A percentile compares a stretch with the other conserved stretches of the same genome.
phyloP scores from a whole-genome alignment of 2,329 filamentous ascomycete species.

The Epichloe scottii region DNA sequence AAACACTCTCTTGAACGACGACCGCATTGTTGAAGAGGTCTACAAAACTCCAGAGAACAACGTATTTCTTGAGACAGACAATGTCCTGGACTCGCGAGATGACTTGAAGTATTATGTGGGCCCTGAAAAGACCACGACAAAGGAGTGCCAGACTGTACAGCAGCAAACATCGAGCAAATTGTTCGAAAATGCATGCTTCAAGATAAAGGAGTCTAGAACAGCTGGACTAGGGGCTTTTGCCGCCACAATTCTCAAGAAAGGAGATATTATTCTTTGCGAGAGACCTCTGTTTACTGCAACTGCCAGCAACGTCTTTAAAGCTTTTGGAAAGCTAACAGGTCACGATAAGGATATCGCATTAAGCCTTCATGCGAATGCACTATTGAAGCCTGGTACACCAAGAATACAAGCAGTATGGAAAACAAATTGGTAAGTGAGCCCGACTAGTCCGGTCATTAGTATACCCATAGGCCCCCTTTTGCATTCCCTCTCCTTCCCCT shows the following conservation, averaged over 20 bases:
- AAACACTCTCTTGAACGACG: neutral
- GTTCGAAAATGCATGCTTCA: constrained; percentile 27
- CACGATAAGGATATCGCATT: constrained; percentile 21
- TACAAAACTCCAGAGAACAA: neutral
- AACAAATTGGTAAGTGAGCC: constrained; percentile 32
- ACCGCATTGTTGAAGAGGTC: neutral
- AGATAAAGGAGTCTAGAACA: constrained; percentile 23
- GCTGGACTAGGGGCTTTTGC: constrained; percentile 32
- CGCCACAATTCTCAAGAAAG: constrained; percentile 20
- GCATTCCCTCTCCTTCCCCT: neutral
- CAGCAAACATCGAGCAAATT: neutral
- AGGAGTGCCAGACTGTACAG: no score
- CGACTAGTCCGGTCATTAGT: neutral
- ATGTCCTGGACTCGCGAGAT: neutral
- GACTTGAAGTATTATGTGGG: neutral
- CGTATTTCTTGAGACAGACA: neutral
- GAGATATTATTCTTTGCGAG: constrained; percentile 33
- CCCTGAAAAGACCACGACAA: neutral
- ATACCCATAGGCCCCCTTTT: no score
- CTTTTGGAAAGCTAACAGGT: constrained; percentile 22
- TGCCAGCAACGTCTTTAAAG: constrained; percentile 16
- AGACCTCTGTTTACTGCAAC: constrained; percentile 26
- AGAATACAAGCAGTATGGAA: constrained; percentile 26
- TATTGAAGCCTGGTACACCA: constrained; percentile 16
- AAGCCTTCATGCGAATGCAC: constrained; percentile 24